Evolutionary conservation across 2,329 filamentous ascomycete genomes (phyloP).

Genomic region (Epicoccum sorghinum): DNA sequence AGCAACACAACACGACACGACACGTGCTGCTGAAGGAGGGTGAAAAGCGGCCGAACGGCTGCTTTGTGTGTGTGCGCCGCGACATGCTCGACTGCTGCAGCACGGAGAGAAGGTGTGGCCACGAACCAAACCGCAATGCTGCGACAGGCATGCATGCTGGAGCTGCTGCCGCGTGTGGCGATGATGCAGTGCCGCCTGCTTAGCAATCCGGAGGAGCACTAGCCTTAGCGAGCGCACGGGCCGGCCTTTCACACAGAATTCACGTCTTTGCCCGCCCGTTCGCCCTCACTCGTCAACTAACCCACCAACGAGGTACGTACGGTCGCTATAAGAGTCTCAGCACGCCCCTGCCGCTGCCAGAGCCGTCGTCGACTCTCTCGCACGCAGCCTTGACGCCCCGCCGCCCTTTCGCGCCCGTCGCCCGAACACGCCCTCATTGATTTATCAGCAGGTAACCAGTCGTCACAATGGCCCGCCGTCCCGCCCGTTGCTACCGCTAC

Average conservation of each 20-base stretch:
- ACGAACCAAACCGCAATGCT: too few species aligned
- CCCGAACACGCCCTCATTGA: slow-evolving; percentile 50
- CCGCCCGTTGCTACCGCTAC: slow-evolving; percentile 99
- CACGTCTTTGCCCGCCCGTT: slow-evolving; percentile 4
- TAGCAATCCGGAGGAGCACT: neutral
- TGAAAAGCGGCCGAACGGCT: too few species aligned
- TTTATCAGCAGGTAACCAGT: slow-evolving; percentile 54
- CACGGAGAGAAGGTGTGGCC: too few species aligned
- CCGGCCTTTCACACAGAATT: slow-evolving; percentile 6
- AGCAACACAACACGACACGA: neutral
- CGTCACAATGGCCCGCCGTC: slow-evolving; percentile 98
- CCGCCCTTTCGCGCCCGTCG: slow-evolving; percentile 13
- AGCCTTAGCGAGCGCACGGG: slow-evolving; percentile 9
- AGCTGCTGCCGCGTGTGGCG: slow-evolving; percentile 1
- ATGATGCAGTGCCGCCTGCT: slow-evolving; percentile 1
- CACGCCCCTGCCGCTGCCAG: slow-evolving; percentile 11
- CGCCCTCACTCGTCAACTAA: slow-evolving; percentile 14
- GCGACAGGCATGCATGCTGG: neutral
- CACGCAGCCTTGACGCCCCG: slow-evolving; percentile 12
- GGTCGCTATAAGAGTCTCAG: slow-evolving; percentile 15
- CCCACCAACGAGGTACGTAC: slow-evolving; percentile 19
- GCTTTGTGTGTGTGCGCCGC: too few species aligned
- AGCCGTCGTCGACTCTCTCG: slow-evolving; percentile 19
- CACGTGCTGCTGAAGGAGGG: too few species aligned
- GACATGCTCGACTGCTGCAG: too few species aligned